Conservation (phyloP, 2,329 filamentous ascomycete genomes). For the Neofusicoccum sp. region DNA sequence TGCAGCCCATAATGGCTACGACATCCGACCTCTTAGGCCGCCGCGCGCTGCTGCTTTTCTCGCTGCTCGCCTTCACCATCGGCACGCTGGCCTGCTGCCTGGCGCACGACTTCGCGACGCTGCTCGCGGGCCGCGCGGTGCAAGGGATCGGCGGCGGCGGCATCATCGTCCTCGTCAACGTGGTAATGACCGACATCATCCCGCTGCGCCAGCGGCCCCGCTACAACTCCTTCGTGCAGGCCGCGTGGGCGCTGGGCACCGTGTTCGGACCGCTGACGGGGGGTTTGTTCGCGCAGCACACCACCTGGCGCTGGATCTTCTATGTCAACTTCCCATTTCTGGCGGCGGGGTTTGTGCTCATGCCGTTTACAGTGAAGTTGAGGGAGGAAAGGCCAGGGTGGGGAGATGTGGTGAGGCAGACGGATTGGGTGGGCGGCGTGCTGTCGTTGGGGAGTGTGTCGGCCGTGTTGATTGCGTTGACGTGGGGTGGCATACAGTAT, state of each 20-base stretch:
- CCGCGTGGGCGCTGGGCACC: conserved; percentile 60
- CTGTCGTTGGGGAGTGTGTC: conserved; percentile 64
- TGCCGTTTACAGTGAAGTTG: conserved; percentile 57
- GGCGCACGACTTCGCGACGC: conserved; percentile 40
- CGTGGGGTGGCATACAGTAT: conserved; percentile 68
- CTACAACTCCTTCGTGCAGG: conserved; percentile 44
- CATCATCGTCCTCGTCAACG: conserved; percentile 45
- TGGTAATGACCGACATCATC: conserved; percentile 51
- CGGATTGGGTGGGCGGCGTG: conserved; percentile 66
- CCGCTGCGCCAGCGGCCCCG: conserved; percentile 46
- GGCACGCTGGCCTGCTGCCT: conserved; percentile 40
- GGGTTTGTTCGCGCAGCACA: conserved; percentile 56
- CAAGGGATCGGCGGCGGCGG: conserved; percentile 47
- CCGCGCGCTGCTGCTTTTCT: conserved; percentile 39
- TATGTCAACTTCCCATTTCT: conserved; percentile 65
- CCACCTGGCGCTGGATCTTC: conserved; percentile 65
- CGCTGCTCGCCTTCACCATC: conserved; percentile 37
- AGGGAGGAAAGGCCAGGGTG: conserved; percentile 52
- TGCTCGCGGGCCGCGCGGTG: conserved; percentile 41
- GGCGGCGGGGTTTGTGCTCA: conserved; percentile 51
- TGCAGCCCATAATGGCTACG: conserved; percentile 42
- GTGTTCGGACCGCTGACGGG: conserved; percentile 53
- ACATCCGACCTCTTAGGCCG: conserved; percentile 45
- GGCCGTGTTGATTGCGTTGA: conserved; percentile 63
- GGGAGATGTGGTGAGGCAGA: conserved; percentile 51